Evolutionary conservation across 1,284 basidiomycete species (phyloP).

Genomic region (Apiotrichum sp.): DNA sequence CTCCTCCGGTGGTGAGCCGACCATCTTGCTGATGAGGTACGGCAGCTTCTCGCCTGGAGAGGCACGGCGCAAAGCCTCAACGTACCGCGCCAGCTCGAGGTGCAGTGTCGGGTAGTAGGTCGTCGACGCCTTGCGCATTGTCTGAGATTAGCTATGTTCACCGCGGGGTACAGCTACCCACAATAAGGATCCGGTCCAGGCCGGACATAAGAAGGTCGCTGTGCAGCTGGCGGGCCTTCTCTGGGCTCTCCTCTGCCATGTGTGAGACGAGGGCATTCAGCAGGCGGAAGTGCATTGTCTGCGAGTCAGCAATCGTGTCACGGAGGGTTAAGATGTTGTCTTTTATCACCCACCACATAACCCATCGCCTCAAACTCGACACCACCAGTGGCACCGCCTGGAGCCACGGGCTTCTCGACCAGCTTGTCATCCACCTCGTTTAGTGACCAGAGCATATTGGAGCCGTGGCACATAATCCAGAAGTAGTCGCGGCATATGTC

Average conservation of each 20-base stretch:
- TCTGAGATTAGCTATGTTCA: conserved; percentile 51
- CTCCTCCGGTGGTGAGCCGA: conserved; percentile 38
- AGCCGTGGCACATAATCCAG: conserved; percentile 94
- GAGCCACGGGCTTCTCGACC: conserved; percentile 86
- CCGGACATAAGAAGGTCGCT: conserved; percentile 78
- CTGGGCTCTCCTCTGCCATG: conserved; percentile 59
- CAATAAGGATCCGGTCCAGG: conserved; percentile 56
- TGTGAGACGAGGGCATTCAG: conserved; percentile 67
- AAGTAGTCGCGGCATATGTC: conserved; percentile 94
- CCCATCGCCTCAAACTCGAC: conserved; percentile 97
- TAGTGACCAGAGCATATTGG: conserved; percentile 82
- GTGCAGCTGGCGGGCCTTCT: conserved; percentile 68
- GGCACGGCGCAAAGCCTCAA: conserved; percentile 53
- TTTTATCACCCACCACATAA: conserved; percentile 68
- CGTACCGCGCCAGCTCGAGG: conserved; percentile 80
- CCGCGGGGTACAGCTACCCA: conserved; percentile 23
- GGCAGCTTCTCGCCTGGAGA: conserved; percentile 34
- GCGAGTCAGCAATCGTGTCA: not conserved
- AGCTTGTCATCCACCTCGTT: conserved; percentile 70
- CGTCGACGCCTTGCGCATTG: conserved; percentile 82
- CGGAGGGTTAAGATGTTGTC: not conserved
- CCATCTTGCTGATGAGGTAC: conserved; percentile 41
- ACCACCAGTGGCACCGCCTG: conserved; percentile 96
- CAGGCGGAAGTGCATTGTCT: conserved; percentile 79
- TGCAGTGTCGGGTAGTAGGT: conserved; percentile 89